A percentile compares a stretch with the other conserved stretches of the same genome.
These are phyloP conservation scores for Zymoseptoria passerinii DNA, from an alignment of 2,329 filamentous ascomycete species.

Conservation along the genomic window DNA sequence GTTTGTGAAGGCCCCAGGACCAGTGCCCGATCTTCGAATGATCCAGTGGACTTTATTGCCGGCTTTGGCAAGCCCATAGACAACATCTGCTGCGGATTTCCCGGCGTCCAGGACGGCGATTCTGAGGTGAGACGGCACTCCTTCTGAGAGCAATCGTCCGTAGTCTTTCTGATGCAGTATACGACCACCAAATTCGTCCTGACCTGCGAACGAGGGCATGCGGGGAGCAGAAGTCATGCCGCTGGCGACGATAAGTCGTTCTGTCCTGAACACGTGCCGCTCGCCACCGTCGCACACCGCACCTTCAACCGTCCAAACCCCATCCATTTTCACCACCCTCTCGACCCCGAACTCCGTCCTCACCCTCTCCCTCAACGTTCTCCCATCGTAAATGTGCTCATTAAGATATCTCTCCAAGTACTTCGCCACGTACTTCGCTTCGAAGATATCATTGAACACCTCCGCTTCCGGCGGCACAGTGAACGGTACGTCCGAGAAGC, in stretches of 20 bases:
- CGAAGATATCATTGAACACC: slow-evolving; percentile 16
- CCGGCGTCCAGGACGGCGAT: slow-evolving; percentile 29
- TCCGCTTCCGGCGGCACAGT: slow-evolving; percentile 6
- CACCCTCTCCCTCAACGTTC: slow-evolving; percentile 16
- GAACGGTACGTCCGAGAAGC: slow-evolving; percentile 21
- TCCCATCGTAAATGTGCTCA: slow-evolving; percentile 15
- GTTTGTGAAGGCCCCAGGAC: slow-evolving; percentile 11
- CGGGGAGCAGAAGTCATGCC: slow-evolving; percentile 19
- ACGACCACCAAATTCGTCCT: slow-evolving; percentile 13
- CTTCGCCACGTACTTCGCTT: slow-evolving; percentile 16
- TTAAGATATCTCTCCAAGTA: slow-evolving; percentile 22
- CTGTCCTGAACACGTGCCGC: background rate
- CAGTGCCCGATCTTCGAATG: slow-evolving; percentile 25
- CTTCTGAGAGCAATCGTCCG: slow-evolving; percentile 23
- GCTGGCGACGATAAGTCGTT: slow-evolving; percentile 18
- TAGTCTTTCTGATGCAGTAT: slow-evolving; percentile 26
- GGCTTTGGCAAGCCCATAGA: slow-evolving; percentile 28
- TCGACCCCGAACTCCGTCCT: slow-evolving; percentile 7
- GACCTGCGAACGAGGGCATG: slow-evolving; percentile 26
- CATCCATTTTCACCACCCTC: slow-evolving; percentile 11
- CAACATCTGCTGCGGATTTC: slow-evolving; percentile 33
- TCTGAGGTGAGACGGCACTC: slow-evolving; percentile 14
- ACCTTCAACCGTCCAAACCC: background rate
- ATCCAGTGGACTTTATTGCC: slow-evolving; percentile 31
- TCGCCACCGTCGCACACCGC: background rate